Percentiles rank a stretch among this genome's conserved stretches.
These are phyloP conservation scores for Spathaspora boniae DNA, from an alignment of 805 yeast genomes.

Conservation along the genomic window DNA sequence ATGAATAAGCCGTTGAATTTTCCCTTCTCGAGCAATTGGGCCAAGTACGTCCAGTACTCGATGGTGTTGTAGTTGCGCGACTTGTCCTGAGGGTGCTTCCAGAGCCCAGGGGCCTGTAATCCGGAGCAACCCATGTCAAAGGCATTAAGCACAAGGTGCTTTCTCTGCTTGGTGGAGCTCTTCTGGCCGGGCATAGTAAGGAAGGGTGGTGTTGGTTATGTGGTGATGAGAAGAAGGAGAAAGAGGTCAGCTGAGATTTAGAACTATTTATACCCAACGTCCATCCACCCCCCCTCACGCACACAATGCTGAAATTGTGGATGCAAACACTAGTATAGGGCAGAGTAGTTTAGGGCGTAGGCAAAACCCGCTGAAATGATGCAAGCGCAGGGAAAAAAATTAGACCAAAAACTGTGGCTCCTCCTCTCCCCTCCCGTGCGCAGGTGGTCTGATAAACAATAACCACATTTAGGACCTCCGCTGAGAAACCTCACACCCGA, in stretches of 20 bases:
- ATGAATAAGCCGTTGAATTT: slow-evolving; percentile 37
- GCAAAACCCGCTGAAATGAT: too few species aligned
- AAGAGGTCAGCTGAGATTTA: background rate
- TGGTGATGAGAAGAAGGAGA: background rate
- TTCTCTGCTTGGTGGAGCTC: background rate
- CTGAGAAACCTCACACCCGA: too few species aligned
- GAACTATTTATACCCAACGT: too few species aligned
- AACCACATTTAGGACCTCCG: too few species aligned
- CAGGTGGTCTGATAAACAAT: too few species aligned
- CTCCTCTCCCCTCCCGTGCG: too few species aligned
- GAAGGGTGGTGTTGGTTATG: background rate
- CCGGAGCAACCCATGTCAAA: slow-evolving; percentile 31
- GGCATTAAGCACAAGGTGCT: slow-evolving; percentile 32
- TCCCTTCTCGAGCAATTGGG: slow-evolving; percentile 36
- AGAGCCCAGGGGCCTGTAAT: slow-evolving; percentile 24
- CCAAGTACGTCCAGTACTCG: slow-evolving; percentile 33
- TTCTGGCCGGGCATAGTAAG: slow-evolving; percentile 1
- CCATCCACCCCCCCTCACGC: background rate
- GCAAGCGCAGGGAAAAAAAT: too few species aligned
- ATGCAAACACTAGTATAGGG: too few species aligned
- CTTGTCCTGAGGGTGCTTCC: slow-evolving; percentile 38
- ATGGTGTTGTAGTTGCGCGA: slow-evolving; percentile 21
- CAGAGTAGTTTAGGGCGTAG: too few species aligned
- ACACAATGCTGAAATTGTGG: too few species aligned
- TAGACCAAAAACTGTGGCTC: too few species aligned